Conservation (phyloP, 495 filamentous ascomycete genomes). For the Saxispiralis lemnorum region DNA sequence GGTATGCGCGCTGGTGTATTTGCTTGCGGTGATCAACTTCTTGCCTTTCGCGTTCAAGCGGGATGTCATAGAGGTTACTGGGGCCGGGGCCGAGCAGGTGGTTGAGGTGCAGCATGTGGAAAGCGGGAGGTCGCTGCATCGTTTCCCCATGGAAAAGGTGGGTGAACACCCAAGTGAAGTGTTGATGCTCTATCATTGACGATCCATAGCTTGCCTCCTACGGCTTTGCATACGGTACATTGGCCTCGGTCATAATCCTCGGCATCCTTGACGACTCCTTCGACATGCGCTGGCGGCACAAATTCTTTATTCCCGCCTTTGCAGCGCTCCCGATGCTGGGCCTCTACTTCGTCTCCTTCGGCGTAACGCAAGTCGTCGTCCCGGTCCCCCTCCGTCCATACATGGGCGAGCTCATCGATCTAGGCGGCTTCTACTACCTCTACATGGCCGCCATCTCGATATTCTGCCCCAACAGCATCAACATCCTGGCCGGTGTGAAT, state of each 20-base stretch:
- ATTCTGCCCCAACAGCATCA: slow-evolving; percentile 95
- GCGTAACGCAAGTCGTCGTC: slow-evolving; percentile 84
- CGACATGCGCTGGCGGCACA: slow-evolving; percentile 97
- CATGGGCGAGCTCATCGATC: slow-evolving; percentile 64
- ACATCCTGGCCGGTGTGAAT: slow-evolving; percentile 94
- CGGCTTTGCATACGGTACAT: slow-evolving; percentile 77
- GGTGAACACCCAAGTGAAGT: slow-evolving; percentile 2
- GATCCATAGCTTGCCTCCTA: slow-evolving; percentile 67
- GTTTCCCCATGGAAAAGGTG: slow-evolving; percentile 89
- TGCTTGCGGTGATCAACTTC: slow-evolving; percentile 72
- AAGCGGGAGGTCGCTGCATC: slow-evolving; percentile 62
- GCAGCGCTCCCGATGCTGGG: slow-evolving; percentile 85
- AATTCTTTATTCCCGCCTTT: slow-evolving; percentile 90
- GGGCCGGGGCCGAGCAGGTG: slow-evolving; percentile 73
- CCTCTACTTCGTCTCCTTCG: slow-evolving; percentile 96
- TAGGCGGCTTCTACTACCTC: slow-evolving; percentile 79
- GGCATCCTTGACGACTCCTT: slow-evolving; percentile 92
- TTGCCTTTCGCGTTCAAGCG: slow-evolving; percentile 96
- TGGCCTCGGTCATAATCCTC: slow-evolving; percentile 76
- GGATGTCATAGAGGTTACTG: slow-evolving; percentile 90
- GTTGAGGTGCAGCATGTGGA: slow-evolving; percentile 47
- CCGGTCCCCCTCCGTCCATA: slow-evolving; percentile 69
- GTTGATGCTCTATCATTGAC: neutral
- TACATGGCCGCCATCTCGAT: slow-evolving; percentile 94
- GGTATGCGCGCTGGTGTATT: slow-evolving; percentile 79